Evolutionary conservation across 768 basidiomycete species (phyloP), one percentile per base, ranked within the genome.

Genomic region (Pholiota microspora): DNA sequence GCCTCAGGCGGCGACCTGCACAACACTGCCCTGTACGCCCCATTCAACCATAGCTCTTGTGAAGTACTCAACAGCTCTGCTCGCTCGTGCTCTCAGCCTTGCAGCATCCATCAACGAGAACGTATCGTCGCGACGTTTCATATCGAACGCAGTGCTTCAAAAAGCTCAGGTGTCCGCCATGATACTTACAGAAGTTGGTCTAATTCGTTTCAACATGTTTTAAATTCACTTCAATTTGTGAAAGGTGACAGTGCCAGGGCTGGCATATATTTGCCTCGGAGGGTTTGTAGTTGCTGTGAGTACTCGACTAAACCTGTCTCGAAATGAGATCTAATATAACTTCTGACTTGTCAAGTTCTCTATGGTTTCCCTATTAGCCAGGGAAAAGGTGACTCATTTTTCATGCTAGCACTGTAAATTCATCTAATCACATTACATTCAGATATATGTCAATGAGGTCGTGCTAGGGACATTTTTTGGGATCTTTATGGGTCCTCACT

Each of bases 371-470:
- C 75, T 94, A 16, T 72, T 94, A 13, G 81, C 94, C 38, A 91
- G 90, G 70, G 92, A 97, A 71, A 85, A 76, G 73, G 90, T 88
- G 69, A 63, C 4, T 13, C 29, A 3, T 54, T 25, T 27, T 12
- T 42, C 23, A 21, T 23, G 40, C 40, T 42, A n/a, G n/a, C 40
- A 23, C 18, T 7, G 40, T 42, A 6, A 21, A 42, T 21, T 10
- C 40, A 23, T 21, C 40, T 42, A 42, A 24, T 23, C 40, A 42
- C 6, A 7, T 21, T 25, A 16, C 5, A 18, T 36, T n/a, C n/a
- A 92, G 83, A 64, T 96, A 4, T 97, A 89, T 64, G 82, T 97
- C 58, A 97, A 94, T 62, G 96, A 99, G 76, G 94, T 96, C 34
- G 86, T 95, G 24, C 84, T 97, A 25, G 94, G 93, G 1, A 95